Evolutionary conservation across 202 grass and related monocot genomes (phyloP).

Genomic region (Zoysia matrella): DNA sequence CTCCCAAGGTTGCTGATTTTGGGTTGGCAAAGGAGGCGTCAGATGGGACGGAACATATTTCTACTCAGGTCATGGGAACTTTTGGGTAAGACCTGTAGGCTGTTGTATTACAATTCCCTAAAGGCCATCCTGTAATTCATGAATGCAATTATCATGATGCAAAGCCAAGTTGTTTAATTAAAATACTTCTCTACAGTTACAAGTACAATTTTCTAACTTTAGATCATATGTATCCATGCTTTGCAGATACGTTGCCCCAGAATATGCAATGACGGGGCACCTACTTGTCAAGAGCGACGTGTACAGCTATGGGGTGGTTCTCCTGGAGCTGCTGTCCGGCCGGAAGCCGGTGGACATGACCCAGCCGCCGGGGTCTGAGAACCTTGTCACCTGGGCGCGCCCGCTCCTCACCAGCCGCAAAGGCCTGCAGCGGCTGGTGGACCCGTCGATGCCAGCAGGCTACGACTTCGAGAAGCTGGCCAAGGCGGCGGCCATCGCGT

Average conservation of each 20-base stretch:
- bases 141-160: not conserved
- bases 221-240: no score
- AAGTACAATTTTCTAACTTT: no score
- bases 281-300: slow-evolving; percentile 85
- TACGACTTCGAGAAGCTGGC: slow-evolving; percentile 68
- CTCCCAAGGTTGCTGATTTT: slow-evolving; percentile 79
- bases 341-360: slow-evolving; percentile 81
- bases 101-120: not conserved
- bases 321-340: slow-evolving; percentile 74
- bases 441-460: slow-evolving; percentile 49
- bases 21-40: slow-evolving; percentile 72
- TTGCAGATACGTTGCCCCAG: slow-evolving; percentile 79
- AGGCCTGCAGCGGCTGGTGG: slow-evolving; percentile 65
- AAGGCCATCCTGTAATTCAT: not conserved
- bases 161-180: not conserved
- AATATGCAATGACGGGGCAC: slow-evolving; percentile 86
- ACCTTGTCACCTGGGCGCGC: slow-evolving; percentile 82
- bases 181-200: not conserved
- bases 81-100: slow-evolving; percentile 58
- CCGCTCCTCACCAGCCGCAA: slow-evolving; percentile 62
- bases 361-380: slow-evolving; percentile 64
- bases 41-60: slow-evolving; percentile 71
- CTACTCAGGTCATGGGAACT: slow-evolving; percentile 85
- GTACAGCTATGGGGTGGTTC: slow-evolving; percentile 83
- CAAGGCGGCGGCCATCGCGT: slow-evolving; percentile 76